Base-by-base conservation (phyloP, 2,329 filamentous ascomycete species). In the Onygena corvina region DNA sequence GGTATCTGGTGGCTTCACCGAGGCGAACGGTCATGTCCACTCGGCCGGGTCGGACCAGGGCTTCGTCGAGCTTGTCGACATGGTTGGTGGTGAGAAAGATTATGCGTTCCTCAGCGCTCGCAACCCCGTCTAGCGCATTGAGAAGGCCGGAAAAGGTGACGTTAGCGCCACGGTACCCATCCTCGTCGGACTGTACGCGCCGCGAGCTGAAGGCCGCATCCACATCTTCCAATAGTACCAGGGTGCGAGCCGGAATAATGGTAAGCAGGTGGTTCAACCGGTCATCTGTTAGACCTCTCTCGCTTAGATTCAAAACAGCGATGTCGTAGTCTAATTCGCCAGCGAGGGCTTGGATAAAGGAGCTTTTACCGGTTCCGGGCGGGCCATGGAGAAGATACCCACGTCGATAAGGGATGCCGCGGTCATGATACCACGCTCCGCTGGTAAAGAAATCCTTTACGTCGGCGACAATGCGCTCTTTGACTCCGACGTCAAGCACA, bases 21-120 rank as follows among this genome's bases (percentile, higher is more conserved):
- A 98, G 83, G 49, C 86, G 79, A 2, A 94, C 77, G 57, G 86
- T 92, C 83, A 96, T 84, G 66, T 98, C 92, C 0, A 98, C 88
- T 45, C 92, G 78, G 0, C 92, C 92, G 0, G 92, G 92, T 20
- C 92, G 77, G 44, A 96, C 86, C 35, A 98, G 69, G 3, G 92
- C 92, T 53, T 87, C 83, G 60, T 95, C 88, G 1, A 96, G 76
- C 34, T 86, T 77, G 56, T 95, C 88, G 31, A 94, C 80, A 61
- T 95, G 87, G 61, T 98, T 98, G 16, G 90, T 94, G 1, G 92
- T 98, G 54, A 94, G 73, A 66, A 98, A 94, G 1, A 93, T 81
- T 54, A 98, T 85, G 48, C 92, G 79, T 70, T 96, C 90, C 64
- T 96, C 92, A 9, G 88, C 86, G 47, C 89, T 93, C 4, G 88